Base-by-base conservation (phyloP, 2,329 filamentous ascomycete genomes). In the Trichoderma simmonsii region DNA sequence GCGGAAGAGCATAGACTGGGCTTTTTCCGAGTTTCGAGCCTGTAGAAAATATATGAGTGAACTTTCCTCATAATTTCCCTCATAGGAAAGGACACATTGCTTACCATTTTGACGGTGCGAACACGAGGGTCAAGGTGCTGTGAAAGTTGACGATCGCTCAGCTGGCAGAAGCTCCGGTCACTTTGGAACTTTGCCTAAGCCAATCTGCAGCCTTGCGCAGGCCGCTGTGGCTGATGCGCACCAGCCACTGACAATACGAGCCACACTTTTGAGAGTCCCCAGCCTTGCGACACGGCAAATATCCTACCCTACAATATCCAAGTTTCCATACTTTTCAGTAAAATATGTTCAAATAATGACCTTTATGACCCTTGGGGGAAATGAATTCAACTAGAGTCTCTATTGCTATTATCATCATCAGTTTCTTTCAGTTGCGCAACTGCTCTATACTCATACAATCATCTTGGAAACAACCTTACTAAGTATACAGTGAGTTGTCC, bases 1-100 rank as follows among this genome's bases (percentile, higher is more conserved):
- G 87, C 96, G 95, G 86, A 98, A 99, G 83, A 99, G 95, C 95
- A 99, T 99, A 62, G 95, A 98, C 86, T 99, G 96, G 79, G 96
- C 95, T 83, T 98, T 99, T 88, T 98, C 95, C 60, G 93, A 95
- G 83, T 98, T 98, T 80, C 95, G 95, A 80, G 95, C 95, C 95
- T 94, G 21, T 11, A 11, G 24, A 11, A 56, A 77, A 0, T 0
- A 0, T n/a, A n/a, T n/a, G n/a, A n/a, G n/a, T n/a, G n/a, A n/a
- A n/a, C n/a, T n/a, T n/a, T n/a, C n/a, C n/a, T n/a, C n/a, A n/a
- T n/a, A n/a, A n/a, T n/a, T n/a, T n/a, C n/a, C n/a, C n/a, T n/a
- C n/a, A n/a, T n/a, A n/a, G n/a, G n/a, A n/a, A 34, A 30, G 3
- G 24, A 12, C 21, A 18, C 2, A 21, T 32, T 15, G n/a, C 74